Conservation (phyloP, 768 basidiomycete species). For the Boletus rubroflammeus region DNA sequence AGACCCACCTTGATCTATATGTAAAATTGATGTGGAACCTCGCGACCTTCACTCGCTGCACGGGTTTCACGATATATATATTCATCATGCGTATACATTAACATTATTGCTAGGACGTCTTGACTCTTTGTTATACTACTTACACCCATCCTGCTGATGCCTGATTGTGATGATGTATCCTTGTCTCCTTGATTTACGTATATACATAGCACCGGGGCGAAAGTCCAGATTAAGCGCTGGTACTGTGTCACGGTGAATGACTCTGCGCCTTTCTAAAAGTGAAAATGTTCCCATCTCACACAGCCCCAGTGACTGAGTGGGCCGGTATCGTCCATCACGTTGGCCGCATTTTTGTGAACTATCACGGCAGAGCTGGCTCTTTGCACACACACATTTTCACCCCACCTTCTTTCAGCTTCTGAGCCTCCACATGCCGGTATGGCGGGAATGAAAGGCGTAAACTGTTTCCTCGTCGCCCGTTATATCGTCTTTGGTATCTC, state of each 20-base stretch:
- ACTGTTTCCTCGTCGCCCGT: slow-evolving; percentile 47
- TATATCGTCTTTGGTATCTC: slow-evolving; percentile 57
- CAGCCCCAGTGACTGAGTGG: too few relatives aligned
- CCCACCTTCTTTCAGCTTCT: slow-evolving; percentile 11
- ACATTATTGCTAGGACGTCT: slow-evolving; percentile 19
- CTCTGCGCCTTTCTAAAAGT: not conserved
- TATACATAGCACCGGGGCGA: slow-evolving; percentile 10
- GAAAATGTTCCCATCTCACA: slow-evolving; percentile 16
- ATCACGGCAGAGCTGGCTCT: slow-evolving; percentile 28
- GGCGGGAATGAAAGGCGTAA: slow-evolving; percentile 38
- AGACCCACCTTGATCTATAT: slow-evolving; percentile 9
- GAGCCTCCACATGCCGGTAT: slow-evolving; percentile 28
- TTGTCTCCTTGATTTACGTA: slow-evolving; percentile 9
- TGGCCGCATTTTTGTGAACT: slow-evolving; percentile 4
- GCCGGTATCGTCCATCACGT: slow-evolving; percentile 7
- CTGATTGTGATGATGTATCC: slow-evolving; percentile 24
- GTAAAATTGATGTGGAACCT: not conserved
- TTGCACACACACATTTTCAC: slow-evolving; percentile 16
- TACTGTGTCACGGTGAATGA: not conserved
- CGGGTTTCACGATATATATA: not conserved
- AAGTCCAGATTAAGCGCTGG: not conserved
- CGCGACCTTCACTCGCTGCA: not conserved
- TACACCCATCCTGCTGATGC: slow-evolving; percentile 12
- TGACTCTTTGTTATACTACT: slow-evolving; percentile 20
- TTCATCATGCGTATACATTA: slow-evolving; percentile 18